These are phyloP conservation scores for Tilletia caries DNA, from an alignment of 1,284 basidiomycete genomes.

Conservation along the genomic window DNA sequence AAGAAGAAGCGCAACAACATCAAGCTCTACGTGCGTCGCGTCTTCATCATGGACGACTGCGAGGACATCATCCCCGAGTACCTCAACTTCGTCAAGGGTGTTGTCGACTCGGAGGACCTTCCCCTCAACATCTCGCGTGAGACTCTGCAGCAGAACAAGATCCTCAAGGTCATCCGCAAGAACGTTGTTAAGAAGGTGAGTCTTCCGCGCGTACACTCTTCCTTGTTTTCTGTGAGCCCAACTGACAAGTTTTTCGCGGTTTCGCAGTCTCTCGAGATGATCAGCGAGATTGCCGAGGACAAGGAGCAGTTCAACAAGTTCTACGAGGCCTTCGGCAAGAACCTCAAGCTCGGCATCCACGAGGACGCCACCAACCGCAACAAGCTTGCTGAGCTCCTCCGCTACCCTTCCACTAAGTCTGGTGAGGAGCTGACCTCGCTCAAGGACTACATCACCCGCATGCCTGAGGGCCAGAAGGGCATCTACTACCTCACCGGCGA, in stretches of 20 bases:
- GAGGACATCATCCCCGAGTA: constrained; percentile 99
- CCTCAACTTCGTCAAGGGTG: constrained; percentile 97
- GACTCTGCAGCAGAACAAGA: constrained; percentile 99
- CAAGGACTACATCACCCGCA: constrained; percentile 99
- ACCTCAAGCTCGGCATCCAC: constrained; percentile 82
- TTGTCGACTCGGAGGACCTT: constrained; percentile 97
- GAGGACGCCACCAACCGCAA: constrained; percentile 97
- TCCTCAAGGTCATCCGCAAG: constrained; percentile 93
- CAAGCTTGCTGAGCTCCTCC: constrained; percentile 99
- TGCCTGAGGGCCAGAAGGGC: constrained; percentile 98
- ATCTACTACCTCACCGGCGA: constrained; percentile 97
- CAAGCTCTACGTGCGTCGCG: constrained; percentile 99
- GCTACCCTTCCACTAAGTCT: constrained; percentile 97
- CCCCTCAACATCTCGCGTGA: constrained; percentile 99
- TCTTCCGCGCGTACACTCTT: not conserved
- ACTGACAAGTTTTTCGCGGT: not conserved
- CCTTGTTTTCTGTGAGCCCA: not conserved
- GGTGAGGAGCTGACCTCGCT: constrained; percentile 87
- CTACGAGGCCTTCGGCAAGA: constrained; percentile 72
- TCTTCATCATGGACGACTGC: constrained; percentile 99
- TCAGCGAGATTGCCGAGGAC: constrained; percentile 96
- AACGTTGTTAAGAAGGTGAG: constrained; percentile 86
- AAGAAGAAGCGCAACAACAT: constrained; percentile 99
- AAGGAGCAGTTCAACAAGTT: constrained; percentile 99
- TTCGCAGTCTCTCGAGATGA: constrained; percentile 67